These are phyloP conservation scores for Vanrija sp. DNA, from an alignment of 1,284 basidiomycete species.

Conservation along the genomic window DNA sequence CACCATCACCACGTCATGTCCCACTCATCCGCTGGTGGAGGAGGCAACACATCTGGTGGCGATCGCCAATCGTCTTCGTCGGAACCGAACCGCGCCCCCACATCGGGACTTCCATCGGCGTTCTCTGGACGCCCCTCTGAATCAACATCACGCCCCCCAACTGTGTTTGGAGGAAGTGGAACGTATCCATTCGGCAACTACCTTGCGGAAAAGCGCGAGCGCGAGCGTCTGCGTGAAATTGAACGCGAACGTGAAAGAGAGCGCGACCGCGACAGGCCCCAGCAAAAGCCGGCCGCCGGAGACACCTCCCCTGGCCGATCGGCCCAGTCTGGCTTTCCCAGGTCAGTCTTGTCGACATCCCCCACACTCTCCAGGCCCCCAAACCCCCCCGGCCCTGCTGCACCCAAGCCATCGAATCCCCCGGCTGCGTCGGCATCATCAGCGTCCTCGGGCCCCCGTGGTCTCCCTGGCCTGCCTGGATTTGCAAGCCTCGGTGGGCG, in stretches of 20 bases:
- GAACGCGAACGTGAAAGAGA: conserved; percentile 15
- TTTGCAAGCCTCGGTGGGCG: conserved; percentile 11
- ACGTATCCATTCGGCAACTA: conserved; percentile 5
- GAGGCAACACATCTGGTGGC: no score
- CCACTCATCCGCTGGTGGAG: not conserved
- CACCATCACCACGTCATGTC: not conserved
- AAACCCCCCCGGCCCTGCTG: not conserved
- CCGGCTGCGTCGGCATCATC: conserved; percentile 1
- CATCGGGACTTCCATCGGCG: no score
- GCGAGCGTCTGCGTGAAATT: conserved; percentile 12
- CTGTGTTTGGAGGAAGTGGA: no score
- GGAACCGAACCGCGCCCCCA: no score
- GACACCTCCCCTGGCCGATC: conserved; percentile 8
- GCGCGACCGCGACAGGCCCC: conserved; percentile 7
- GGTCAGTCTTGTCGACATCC: conserved; percentile 11
- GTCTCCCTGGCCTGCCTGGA: conserved; percentile 4
- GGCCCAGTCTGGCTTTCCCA: not conserved
- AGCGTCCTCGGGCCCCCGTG: not conserved
- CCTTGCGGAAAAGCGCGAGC: conserved; percentile 14
- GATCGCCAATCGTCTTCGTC: no score
- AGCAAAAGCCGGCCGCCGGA: not conserved
- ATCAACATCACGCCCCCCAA: no score
- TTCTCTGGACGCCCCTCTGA: no score
- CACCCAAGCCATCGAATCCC: conserved; percentile 9
- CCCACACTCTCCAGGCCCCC: conserved; percentile 15